These are phyloP conservation scores for Handroanthus guayacan DNA, from an alignment of 257 asterid genomes.

Conservation along the genomic window DNA sequence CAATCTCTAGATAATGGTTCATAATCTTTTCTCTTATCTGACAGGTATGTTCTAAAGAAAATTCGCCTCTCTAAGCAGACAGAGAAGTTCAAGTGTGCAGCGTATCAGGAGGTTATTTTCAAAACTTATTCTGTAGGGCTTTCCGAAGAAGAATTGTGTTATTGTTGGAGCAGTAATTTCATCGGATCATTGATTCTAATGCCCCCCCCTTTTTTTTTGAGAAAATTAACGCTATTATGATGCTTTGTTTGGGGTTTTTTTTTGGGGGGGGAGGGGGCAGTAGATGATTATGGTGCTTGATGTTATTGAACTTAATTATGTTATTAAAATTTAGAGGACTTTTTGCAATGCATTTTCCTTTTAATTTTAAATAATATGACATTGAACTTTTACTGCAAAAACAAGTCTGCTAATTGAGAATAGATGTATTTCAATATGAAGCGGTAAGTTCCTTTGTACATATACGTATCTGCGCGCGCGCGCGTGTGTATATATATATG, in stretches of 20 bases:
- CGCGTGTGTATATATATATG: too few relatives aligned
- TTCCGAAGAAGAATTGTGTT: too few relatives aligned
- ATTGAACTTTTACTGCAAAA: background rate
- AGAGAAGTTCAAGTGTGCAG: constrained; percentile 75
- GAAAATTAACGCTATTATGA: too few relatives aligned
- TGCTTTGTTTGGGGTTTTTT: too few relatives aligned
- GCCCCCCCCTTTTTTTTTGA: too few relatives aligned
- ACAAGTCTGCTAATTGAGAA: background rate
- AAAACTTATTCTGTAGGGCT: background rate
- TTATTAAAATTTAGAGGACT: background rate
- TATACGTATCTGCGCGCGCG: background rate
- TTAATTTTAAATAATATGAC: background rate
- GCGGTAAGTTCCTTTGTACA: background rate
- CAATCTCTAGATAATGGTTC: too few relatives aligned
- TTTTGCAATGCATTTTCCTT: background rate
- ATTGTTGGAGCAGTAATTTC: too few relatives aligned
- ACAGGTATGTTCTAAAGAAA: constrained; percentile 90
- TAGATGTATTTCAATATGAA: background rate
- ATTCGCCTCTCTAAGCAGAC: constrained; percentile 77
- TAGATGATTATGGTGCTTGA: background rate
- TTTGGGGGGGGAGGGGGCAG: background rate
- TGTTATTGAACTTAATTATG: background rate
- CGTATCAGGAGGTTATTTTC: constrained; percentile 78
- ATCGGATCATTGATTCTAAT: too few relatives aligned
- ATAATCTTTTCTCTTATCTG: constrained; percentile 5